phyloP scores from a whole-genome alignment of 1,284 basidiomycete genomes.

The Volvariella surrecta region DNA sequence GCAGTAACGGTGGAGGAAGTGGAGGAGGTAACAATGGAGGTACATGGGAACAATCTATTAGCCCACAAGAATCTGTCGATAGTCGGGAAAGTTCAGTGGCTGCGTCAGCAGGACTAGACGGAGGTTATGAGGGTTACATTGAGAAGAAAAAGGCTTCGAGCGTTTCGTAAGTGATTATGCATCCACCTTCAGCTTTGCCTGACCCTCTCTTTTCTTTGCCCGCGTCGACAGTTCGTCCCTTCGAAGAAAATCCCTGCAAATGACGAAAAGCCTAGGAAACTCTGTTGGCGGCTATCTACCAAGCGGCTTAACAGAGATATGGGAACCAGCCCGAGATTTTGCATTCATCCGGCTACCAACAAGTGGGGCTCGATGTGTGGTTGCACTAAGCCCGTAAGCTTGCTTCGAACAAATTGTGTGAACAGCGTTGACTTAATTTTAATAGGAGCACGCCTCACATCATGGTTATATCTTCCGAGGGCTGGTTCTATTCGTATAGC shows the following conservation, averaged over 20 bases:
- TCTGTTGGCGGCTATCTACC: slow-evolving; percentile 90
- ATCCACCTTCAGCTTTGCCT: slow-evolving; percentile 5
- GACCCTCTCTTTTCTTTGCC: background rate
- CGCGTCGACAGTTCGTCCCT: slow-evolving; percentile 38
- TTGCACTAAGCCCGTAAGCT: slow-evolving; percentile 78
- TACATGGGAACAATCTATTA: slow-evolving; percentile 18
- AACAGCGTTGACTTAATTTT: background rate
- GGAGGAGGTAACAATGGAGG: slow-evolving; percentile 11
- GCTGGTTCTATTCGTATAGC: slow-evolving; percentile 92
- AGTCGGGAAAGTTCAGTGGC: slow-evolving; percentile 39
- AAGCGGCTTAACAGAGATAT: slow-evolving; percentile 88
- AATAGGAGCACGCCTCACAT: slow-evolving; percentile 87
- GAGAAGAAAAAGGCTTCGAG: slow-evolving; percentile 58
- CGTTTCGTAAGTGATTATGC: slow-evolving; percentile 36
- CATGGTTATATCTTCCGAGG: slow-evolving; percentile 95
- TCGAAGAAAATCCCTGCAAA: slow-evolving; percentile 65
- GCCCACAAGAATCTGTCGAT: slow-evolving; percentile 59
- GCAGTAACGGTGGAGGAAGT: slow-evolving; percentile 12
- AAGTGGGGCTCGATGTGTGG: slow-evolving; percentile 69
- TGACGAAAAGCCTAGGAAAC: slow-evolving; percentile 75
- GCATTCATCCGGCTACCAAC: slow-evolving; percentile 85
- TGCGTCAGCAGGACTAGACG: slow-evolving; percentile 38
- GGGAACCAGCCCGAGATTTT: slow-evolving; percentile 96
- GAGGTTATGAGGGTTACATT: slow-evolving; percentile 70
- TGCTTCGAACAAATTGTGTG: background rate